These are phyloP conservation scores for Claviceps digitariae DNA, from an alignment of 2,329 filamentous ascomycete species.

Conservation along the genomic window DNA sequence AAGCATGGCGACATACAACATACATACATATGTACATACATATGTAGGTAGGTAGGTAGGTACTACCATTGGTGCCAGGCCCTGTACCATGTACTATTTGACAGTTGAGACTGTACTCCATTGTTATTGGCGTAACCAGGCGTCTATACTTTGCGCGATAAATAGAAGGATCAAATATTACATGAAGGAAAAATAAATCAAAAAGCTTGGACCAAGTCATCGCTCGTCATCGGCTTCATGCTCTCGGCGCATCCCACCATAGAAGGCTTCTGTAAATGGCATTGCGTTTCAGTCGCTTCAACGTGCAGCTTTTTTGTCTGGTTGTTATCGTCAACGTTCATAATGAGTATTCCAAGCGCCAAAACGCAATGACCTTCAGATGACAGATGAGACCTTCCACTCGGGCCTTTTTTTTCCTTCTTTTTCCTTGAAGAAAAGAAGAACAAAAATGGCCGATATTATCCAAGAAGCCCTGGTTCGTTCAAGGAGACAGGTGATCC, in stretches of 20 bases:
- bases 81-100: neutral
- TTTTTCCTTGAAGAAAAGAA: neutral
- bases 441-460: neutral
- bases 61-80: neutral
- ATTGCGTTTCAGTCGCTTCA: neutral
- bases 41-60: too few species aligned
- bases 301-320: neutral
- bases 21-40: neutral
- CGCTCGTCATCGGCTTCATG: neutral
- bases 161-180: neutral
- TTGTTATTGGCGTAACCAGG: neutral
- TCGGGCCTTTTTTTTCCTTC: neutral
- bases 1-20: neutral
- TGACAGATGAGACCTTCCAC: neutral
- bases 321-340: neutral
- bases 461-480: neutral
- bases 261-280: neutral
- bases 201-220: neutral
- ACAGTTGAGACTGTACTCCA: neutral
- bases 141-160: neutral
- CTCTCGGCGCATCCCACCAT: neutral
- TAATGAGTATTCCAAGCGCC: neutral
- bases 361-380: constrained; percentile 1
- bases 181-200: neutral
- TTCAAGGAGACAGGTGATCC: neutral